Percentiles rank a stretch among this genome's conserved stretches.
These are phyloP conservation scores for Cymbidium sinense DNA, from an alignment of 106 monocot genomes.

Conservation along the genomic window DNA sequence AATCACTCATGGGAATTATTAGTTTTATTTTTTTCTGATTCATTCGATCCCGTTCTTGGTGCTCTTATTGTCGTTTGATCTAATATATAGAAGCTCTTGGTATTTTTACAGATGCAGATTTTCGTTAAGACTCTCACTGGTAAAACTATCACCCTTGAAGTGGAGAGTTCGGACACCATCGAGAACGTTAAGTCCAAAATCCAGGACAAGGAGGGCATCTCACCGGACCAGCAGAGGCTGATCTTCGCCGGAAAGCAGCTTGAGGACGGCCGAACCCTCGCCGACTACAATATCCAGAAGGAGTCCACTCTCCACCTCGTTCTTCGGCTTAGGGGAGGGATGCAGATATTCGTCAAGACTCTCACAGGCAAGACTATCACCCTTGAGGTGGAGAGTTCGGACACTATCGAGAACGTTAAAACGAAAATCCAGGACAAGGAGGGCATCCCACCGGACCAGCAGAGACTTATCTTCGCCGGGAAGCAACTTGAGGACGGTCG, in stretches of 20 bases:
- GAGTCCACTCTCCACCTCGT: conserved; percentile 27
- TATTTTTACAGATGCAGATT: conserved; percentile 27
- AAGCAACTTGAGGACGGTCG: conserved; percentile 87
- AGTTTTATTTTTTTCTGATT: background rate
- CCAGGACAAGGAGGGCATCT: conserved; percentile 91
- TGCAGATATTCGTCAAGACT: conserved; percentile 87
- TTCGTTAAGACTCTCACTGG: conserved; percentile 72
- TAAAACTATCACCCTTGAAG: conserved; percentile 79
- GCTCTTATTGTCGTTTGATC: background rate
- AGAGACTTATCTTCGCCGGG: conserved; percentile 76
- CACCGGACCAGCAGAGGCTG: conserved; percentile 82
- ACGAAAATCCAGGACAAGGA: conserved; percentile 92
- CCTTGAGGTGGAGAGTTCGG: conserved; percentile 70
- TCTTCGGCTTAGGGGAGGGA: conserved; percentile 26
- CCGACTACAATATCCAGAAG: conserved; percentile 66
- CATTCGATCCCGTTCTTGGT: background rate
- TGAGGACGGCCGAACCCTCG: conserved; percentile 73
- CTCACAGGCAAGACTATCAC: conserved; percentile 83
- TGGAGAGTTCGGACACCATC: conserved; percentile 74
- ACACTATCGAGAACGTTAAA: conserved; percentile 84
- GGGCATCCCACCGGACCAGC: conserved; percentile 90
- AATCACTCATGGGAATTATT: background rate
- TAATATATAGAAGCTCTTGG: background rate
- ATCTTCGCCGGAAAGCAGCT: conserved; percentile 92
- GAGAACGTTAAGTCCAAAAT: conserved; percentile 88